A percentile compares a stretch with the other conserved stretches of the same genome.
These are phyloP conservation scores for Trypanosoma caninum DNA, from an alignment of 208 protist genomes.

Conservation along the genomic window DNA sequence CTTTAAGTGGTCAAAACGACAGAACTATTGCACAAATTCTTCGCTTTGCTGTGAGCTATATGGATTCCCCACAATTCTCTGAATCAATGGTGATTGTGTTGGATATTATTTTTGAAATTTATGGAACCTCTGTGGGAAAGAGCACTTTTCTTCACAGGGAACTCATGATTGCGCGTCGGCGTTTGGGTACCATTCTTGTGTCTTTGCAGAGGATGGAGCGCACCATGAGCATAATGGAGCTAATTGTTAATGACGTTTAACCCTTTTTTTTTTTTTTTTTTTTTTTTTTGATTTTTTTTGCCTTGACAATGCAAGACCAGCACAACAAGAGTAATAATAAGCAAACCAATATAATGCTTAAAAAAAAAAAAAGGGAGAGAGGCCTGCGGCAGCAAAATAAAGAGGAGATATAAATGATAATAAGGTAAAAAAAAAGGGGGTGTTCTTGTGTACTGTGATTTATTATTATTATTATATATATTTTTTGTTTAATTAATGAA, in stretches of 20 bases:
- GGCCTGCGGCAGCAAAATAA: too few relatives aligned
- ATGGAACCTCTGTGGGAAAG: conserved; percentile 47
- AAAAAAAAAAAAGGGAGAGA: too few relatives aligned
- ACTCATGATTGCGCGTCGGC: conserved; percentile 63
- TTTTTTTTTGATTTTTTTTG: too few relatives aligned
- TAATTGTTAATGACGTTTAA: conserved; percentile 66
- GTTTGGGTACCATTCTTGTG: conserved; percentile 51
- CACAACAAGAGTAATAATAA: too few relatives aligned
- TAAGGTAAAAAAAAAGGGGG: neutral
- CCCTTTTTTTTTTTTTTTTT: neutral
- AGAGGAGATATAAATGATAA: too few relatives aligned
- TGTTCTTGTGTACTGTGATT: neutral
- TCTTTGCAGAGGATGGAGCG: conserved; percentile 61
- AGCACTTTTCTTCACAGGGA: conserved; percentile 78
- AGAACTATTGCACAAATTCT: conserved; percentile 71
- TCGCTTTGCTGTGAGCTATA: conserved; percentile 64
- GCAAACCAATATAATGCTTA: too few relatives aligned
- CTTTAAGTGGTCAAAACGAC: conserved; percentile 82
- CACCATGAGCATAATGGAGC: conserved; percentile 75
- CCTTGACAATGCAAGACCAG: neutral
- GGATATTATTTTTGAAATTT: conserved; percentile 82
- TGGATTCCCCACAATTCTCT: conserved; percentile 74
- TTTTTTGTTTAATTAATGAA: conserved; percentile 23
- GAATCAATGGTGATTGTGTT: conserved; percentile 72
- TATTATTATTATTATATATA: neutral